These are phyloP conservation scores for Myxozyma neotropica DNA, from an alignment of 805 yeast species.

Conservation along the genomic window DNA sequence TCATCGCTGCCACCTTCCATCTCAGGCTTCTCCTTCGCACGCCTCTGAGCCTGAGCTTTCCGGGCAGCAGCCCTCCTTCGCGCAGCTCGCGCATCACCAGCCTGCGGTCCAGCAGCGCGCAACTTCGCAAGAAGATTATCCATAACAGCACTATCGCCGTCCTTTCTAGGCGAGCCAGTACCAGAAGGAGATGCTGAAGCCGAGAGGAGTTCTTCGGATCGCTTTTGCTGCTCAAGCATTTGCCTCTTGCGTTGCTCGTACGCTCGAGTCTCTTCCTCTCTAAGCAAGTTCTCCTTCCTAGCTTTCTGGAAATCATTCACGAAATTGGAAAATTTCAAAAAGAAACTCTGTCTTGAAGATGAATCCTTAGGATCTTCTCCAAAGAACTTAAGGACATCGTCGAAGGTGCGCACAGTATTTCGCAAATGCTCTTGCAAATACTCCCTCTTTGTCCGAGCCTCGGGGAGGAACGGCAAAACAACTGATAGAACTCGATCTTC, in stretches of 20 bases:
- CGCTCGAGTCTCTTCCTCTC: conserved; percentile 79
- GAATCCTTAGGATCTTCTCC: conserved; percentile 87
- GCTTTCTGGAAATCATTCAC: conserved; percentile 78
- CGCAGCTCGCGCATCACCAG: conserved; percentile 74
- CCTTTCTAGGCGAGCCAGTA: conserved; percentile 15
- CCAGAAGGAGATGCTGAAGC: conserved; percentile 30
- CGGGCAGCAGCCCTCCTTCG: conserved; percentile 62
- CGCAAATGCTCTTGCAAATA: conserved; percentile 65
- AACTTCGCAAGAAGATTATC: conserved; percentile 84
- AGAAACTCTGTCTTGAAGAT: conserved; percentile 67
- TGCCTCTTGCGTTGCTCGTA: conserved; percentile 73
- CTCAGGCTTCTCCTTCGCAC: conserved; percentile 1
- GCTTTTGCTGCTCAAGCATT: conserved; percentile 54
- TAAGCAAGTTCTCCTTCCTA: conserved; percentile 70
- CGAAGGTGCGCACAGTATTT: conserved; percentile 65
- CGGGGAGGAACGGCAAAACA: conserved; percentile 68
- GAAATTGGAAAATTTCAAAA: conserved; percentile 78
- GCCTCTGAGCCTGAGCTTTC: conserved; percentile 9
- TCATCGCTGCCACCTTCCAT: background rate
- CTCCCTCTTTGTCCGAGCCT: conserved; percentile 71
- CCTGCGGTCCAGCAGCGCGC: conserved; percentile 77
- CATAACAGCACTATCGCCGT: conserved; percentile 60
- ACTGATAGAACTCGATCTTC: conserved; percentile 67
- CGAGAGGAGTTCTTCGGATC: conserved; percentile 34
- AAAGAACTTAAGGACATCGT: conserved; percentile 72